These are phyloP conservation scores for Aspergillus cavernicola DNA, from an alignment of 495 filamentous ascomycete species.

Conservation along the genomic window DNA sequence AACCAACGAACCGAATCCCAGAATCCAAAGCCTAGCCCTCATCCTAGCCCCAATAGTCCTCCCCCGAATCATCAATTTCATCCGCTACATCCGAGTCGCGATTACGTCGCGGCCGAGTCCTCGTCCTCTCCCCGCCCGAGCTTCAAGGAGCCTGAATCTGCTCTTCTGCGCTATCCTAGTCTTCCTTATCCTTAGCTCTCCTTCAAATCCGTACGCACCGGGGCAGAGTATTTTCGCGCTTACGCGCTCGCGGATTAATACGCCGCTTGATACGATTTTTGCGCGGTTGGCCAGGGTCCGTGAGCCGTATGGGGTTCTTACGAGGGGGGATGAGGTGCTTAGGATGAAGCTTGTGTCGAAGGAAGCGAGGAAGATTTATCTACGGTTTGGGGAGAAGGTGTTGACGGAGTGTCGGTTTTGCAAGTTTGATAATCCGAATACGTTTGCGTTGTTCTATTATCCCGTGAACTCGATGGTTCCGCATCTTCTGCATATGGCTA, in stretches of 20 bases:
- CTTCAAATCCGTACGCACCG: constrained; percentile 58
- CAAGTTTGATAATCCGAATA: constrained; percentile 62
- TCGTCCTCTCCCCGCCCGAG: constrained; percentile 36
- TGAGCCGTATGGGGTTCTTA: constrained; percentile 45
- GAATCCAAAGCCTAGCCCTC: constrained; percentile 73
- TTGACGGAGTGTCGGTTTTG: constrained; percentile 79
- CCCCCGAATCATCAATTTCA: constrained; percentile 66
- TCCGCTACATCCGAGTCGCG: constrained; percentile 60
- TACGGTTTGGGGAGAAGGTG: constrained; percentile 71
- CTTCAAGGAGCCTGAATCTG: constrained; percentile 53
- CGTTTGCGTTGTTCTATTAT: constrained; percentile 77
- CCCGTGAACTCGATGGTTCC: constrained; percentile 65
- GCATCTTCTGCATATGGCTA: constrained; percentile 70
- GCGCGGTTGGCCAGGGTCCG: constrained; percentile 66
- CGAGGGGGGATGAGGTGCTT: constrained; percentile 58
- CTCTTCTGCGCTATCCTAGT: constrained; percentile 54
- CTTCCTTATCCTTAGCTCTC: constrained; percentile 62
- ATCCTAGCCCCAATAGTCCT: constrained; percentile 85
- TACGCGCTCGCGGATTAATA: constrained; percentile 80
- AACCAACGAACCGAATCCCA: constrained; percentile 53
- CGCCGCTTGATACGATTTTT: constrained; percentile 80
- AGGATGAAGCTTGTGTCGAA: constrained; percentile 62
- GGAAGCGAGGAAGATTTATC: constrained; percentile 73
- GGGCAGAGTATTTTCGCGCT: constrained; percentile 71
- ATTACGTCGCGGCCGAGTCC: constrained; percentile 55